A percentile compares a stretch with the other conserved stretches of the same genome.
Conservation (phyloP, 257 asterid species). For the Lycium ferocissimum region DNA sequence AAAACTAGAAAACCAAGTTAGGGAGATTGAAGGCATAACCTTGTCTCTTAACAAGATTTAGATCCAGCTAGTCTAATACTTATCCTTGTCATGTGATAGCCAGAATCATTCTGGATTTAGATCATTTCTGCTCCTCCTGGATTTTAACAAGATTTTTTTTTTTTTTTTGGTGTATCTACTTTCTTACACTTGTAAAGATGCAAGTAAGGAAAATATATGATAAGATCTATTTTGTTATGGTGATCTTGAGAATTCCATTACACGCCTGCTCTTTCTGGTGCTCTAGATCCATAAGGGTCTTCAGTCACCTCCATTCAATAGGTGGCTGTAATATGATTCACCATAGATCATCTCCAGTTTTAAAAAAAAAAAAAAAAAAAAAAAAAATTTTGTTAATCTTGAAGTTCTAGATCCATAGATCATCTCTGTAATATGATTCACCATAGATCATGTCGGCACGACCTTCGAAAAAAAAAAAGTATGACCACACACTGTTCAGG, state of each 20-base stretch:
- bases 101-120: not conserved
- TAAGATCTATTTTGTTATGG: not conserved
- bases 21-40: conserved; percentile 7
- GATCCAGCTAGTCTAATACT: not conserved
- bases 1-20: not conserved
- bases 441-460: too few species aligned
- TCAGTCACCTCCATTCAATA: not conserved
- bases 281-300: not conserved
- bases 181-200: not conserved
- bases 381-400: too few species aligned
- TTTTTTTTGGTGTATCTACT: not conserved
- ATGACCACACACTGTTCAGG: too few species aligned
- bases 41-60: not conserved
- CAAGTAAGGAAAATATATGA: not conserved
- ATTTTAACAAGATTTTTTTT: not conserved
- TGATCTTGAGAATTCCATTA: not conserved
- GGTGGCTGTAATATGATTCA: not conserved
- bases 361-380: too few species aligned
- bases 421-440: too few species aligned
- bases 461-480: too few species aligned
- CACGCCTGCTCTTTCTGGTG: not conserved
- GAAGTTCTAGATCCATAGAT: too few species aligned
- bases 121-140: not conserved
- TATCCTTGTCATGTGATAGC: conserved; percentile 16
- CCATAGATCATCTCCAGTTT: not conserved